Evolutionary conservation across 495 filamentous ascomycete genomes (phyloP), one percentile per base, ranked within the genome.

Genomic region (Aspergillus bertholletiae): DNA sequence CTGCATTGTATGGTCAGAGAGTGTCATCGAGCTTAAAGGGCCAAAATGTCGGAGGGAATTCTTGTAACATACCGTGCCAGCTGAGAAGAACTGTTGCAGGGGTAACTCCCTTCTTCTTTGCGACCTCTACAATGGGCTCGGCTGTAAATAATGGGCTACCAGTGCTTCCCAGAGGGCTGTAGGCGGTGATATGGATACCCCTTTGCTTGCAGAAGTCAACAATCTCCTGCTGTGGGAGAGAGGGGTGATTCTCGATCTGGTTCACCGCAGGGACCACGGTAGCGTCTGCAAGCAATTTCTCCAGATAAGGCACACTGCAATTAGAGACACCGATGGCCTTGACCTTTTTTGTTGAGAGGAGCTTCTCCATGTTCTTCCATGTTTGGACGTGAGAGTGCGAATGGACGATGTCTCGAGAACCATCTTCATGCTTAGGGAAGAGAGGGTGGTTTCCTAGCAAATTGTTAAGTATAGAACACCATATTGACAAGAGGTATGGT

Each of bases 161-260:
- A 11, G 88, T 91, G 71, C 86, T 90, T 11, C 89, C 89, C 0
- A 92, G 70, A 15, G 88, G 88, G 57, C 81, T 86, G 68, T 90
- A 92, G 7, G 88, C 88, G 27, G 88, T 87, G 61, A 92, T 69
- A 61, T 87, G 84, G 51, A 91, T 90, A 30, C 87, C 87, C 73
- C 87, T 87, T 51, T 77, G 72, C 44, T 78, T 81, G 74, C 86
- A 90, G 55, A 85, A 80, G 64, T 91, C 87, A 32, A 90, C 85
- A 60, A 92, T 87, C 61, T 94, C 89, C 69, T 92, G 86, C 74
- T 94, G 89, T 1, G 90, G 89, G n/a, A 94, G 81, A 22, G 67
- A 62, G 7, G 75, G 75, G 75, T 92, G 88, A 74, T 92, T 92
- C 75, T 96, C 91, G 64, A 95, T 91, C 81, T 95, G 90, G 74